Percentiles rank a stretch among this genome's conserved stretches.
Conservation (phyloP, 2,329 filamentous ascomycete genomes). For the Gnomoniopsis smithogilvyi region DNA sequence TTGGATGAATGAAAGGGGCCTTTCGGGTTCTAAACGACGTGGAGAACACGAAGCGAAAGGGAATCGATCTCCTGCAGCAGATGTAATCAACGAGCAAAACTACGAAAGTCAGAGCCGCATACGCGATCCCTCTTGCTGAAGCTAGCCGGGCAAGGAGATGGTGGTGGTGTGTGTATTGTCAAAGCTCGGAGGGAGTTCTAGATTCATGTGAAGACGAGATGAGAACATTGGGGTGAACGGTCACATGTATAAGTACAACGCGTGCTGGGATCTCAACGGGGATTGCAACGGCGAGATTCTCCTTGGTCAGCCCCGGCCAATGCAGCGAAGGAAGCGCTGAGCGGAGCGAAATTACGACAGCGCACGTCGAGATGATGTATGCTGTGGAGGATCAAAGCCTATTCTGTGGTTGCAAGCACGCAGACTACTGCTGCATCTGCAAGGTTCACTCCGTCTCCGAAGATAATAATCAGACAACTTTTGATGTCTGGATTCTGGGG, state of each 20-base stretch:
- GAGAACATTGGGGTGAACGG: neutral
- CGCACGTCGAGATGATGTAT: conserved; percentile 7
- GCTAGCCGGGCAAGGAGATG: neutral
- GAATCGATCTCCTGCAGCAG: neutral
- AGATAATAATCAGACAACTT: neutral
- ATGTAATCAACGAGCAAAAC: neutral
- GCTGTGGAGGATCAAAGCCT: conserved; percentile 1
- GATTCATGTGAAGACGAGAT: neutral
- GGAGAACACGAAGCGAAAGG: neutral
- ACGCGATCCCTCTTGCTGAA: neutral
- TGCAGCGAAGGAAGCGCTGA: neutral
- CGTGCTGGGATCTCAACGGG: too few relatives aligned
- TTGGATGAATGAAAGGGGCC: neutral
- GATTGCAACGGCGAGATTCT: neutral
- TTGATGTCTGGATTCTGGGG: too few relatives aligned
- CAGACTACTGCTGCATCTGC: neutral
- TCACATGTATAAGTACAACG: too few relatives aligned
- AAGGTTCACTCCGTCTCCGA: neutral
- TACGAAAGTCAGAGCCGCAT: neutral
- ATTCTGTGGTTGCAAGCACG: neutral
- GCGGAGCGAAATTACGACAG: conserved; percentile 5
- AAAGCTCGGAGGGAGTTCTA: neutral
- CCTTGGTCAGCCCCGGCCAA: neutral
- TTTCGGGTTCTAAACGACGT: neutral
- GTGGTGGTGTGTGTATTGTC: neutral